These are phyloP conservation scores for Scutellaria barbata DNA, from an alignment of 257 asterid species.

Conservation along the genomic window DNA sequence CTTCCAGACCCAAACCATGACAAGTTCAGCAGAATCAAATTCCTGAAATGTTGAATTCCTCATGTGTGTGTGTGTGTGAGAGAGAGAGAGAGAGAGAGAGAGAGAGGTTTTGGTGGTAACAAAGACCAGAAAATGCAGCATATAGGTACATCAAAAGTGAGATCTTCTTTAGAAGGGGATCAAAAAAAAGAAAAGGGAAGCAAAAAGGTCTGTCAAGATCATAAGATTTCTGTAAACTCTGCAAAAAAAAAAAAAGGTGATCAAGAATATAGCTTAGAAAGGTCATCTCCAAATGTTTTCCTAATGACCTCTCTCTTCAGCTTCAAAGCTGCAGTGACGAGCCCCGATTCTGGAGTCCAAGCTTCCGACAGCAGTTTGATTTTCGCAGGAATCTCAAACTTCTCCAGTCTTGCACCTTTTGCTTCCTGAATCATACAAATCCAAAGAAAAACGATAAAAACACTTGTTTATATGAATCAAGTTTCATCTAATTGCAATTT, in stretches of 20 bases:
- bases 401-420: constrained; percentile 79
- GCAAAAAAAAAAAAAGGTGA: constrained; percentile 31
- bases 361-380: constrained; percentile 78
- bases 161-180: neutral
- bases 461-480: neutral
- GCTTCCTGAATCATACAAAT: constrained; percentile 59
- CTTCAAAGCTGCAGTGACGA: constrained; percentile 93
- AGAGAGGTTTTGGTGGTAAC: neutral
- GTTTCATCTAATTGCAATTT: neutral
- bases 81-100: no score
- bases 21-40: no score
- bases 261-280: constrained; percentile 62
- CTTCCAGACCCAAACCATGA: no score
- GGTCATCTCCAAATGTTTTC: constrained; percentile 76
- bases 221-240: constrained; percentile 36
- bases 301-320: constrained; percentile 79
- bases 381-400: constrained; percentile 80
- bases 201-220: constrained; percentile 19
- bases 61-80: no score
- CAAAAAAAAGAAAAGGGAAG: neutral
- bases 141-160: neutral
- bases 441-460: no score
- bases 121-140: constrained; percentile 15
- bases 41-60: no score
- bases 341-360: constrained; percentile 96